phyloP scores from a whole-genome alignment of 2,329 filamentous ascomycete species.

The Epichloe festucae region DNA sequence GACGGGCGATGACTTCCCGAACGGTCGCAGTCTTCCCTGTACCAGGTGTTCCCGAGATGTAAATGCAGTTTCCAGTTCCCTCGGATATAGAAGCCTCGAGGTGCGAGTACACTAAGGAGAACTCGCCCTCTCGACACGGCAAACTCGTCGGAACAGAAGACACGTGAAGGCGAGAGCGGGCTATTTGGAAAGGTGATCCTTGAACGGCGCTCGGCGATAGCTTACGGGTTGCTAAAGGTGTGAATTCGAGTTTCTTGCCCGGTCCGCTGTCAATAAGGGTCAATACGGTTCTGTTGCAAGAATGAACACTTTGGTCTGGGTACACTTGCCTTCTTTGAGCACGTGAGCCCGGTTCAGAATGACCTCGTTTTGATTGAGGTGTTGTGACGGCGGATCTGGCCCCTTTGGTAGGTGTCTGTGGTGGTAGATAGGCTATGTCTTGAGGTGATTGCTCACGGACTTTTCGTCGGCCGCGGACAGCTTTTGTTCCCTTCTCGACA shows the following conservation, averaged over 20 bases:
- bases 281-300: slow-evolving; percentile 15
- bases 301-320: background rate
- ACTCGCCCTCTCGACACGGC: slow-evolving; percentile 86
- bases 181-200: slow-evolving; percentile 81
- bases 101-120: slow-evolving; percentile 82
- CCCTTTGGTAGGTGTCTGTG: slow-evolving; percentile 26
- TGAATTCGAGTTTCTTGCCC: slow-evolving; percentile 77
- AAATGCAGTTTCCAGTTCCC: slow-evolving; percentile 89
- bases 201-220: slow-evolving; percentile 64
- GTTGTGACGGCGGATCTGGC: slow-evolving; percentile 15
- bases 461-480: slow-evolving; percentile 31
- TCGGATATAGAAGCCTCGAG: slow-evolving; percentile 89
- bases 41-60: slow-evolving; percentile 96
- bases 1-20: slow-evolving; percentile 77
- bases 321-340: slow-evolving; percentile 16
- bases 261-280: slow-evolving; percentile 34
- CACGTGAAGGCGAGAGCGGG: slow-evolving; percentile 79
- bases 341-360: slow-evolving; percentile 20
- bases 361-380: slow-evolving; percentile 18
- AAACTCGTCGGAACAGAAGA: slow-evolving; percentile 82
- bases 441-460: slow-evolving; percentile 19
- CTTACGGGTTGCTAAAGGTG: slow-evolving; percentile 77
- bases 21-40: slow-evolving; percentile 97
- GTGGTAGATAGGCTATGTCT: slow-evolving; percentile 20
- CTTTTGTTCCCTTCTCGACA: slow-evolving; percentile 60